Conservation (phyloP, 2,329 filamentous ascomycete species). For the Fusarium haematococcum region DNA sequence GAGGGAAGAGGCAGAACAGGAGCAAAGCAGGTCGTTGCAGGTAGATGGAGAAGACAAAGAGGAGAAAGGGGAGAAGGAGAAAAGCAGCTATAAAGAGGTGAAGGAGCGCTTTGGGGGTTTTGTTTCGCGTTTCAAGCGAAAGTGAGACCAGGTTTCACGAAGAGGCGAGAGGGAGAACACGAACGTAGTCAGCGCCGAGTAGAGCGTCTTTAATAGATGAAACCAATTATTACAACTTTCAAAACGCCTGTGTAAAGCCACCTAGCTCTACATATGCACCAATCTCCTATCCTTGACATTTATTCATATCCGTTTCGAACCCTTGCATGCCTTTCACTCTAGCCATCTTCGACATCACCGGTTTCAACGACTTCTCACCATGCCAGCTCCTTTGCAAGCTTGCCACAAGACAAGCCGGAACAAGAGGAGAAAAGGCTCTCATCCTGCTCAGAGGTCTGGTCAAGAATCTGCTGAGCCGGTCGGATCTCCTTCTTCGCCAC, state of each 20-base stretch:
- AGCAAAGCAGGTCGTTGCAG: constrained; percentile 1
- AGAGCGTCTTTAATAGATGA: not conserved
- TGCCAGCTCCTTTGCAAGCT: constrained; percentile 24
- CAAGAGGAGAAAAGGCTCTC: constrained; percentile 30
- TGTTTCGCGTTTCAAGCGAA: constrained; percentile 26
- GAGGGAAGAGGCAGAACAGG: constrained; percentile 26
- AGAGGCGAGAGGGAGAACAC: not conserved
- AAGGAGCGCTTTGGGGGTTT: constrained; percentile 6
- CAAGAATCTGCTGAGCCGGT: constrained; percentile 30
- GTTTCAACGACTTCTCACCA: constrained; percentile 3
- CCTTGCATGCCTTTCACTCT: not conserved
- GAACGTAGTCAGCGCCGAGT: not conserved
- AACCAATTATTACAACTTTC: not conserved
- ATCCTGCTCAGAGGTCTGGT: constrained; percentile 28
- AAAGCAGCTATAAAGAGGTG: constrained; percentile 1
- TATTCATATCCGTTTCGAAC: not conserved
- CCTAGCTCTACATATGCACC: not conserved
- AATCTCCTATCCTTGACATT: not conserved
- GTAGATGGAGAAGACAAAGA: not conserved
- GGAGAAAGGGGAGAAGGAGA: not conserved
- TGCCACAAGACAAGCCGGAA: constrained; percentile 27
- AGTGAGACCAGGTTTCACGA: not conserved
- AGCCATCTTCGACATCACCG: not conserved
- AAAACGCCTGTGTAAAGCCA: not conserved
- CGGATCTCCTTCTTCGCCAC: constrained; percentile 23